Base-by-base conservation (phyloP, 805 yeast species). In the Kazachstania martiniae region DNA sequence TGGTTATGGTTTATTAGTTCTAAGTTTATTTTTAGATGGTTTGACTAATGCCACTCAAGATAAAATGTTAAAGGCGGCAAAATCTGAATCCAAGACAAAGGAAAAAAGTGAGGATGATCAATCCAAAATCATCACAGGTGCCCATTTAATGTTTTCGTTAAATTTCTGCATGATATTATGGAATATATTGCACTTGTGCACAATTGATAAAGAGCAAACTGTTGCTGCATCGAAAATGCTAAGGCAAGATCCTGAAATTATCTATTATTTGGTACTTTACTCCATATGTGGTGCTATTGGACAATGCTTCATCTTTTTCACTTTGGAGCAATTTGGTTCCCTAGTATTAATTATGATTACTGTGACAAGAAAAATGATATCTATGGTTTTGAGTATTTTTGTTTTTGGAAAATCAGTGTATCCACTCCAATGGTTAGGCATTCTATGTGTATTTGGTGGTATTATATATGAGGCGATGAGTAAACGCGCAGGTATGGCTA, bases 21-120 rank as follows among this genome's bases (percentile, higher is more conserved):
- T 61, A 1, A 81, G 91, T 25, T 68, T 91, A 55, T 56, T 89
- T 13, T 62, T 91, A 19, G 98, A 89, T 55, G 98, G 98, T 1
- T 61, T 87, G 36, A 87, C 94, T 15, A 91, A 89, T 59, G 82
- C 95, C 3, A 77, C 95, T 0, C 98, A 89, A 56, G 98, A 89
- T 58, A 75, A 78, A 35, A 56, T 91, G 52, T 79, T 89, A 55
- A 70, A 70, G 37, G 45, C 36, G 19, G 40, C 43, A 15, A 39
- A 36, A 25, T 36, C 37, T 15, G 40, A 38, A 21, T 29, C 35
- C 12, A 32, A 27, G 17, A 14, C 8, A 6, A 26, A 32, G 12
- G 29, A 19, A 8, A 25, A 26, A 4, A 14, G 15, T 8, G 24
- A 27, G 7, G n/a, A n/a, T n/a, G n/a, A n/a, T n/a, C n/a, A n/a